Evolutionary conservation across 2,329 filamentous ascomycete genomes (phyloP).

Genomic region (Paramyrothecium sp.): DNA sequence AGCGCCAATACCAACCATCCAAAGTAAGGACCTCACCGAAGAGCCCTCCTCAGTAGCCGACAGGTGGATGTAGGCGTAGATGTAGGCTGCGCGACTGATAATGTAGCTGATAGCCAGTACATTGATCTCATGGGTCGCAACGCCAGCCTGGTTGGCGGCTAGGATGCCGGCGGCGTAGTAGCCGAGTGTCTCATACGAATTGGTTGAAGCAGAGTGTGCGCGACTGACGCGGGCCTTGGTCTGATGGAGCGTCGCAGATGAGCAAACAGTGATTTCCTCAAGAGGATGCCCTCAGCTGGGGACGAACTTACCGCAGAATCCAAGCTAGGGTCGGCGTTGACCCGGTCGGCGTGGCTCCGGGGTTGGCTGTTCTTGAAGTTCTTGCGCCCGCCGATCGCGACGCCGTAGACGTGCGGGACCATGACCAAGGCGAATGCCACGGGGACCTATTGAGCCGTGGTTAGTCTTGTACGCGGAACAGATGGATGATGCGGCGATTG

Average conservation of each 20-base stretch:
- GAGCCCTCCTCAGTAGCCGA: slow-evolving; percentile 35
- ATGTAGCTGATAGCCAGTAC: slow-evolving; percentile 37
- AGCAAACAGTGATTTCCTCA: too few relatives aligned
- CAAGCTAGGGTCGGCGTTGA: slow-evolving; percentile 29
- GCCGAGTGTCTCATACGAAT: slow-evolving; percentile 43
- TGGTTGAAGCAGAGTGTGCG: slow-evolving; percentile 46
- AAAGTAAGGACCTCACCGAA: slow-evolving; percentile 34
- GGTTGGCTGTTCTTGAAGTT: slow-evolving; percentile 38
- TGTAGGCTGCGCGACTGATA: slow-evolving; percentile 35
- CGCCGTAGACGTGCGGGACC: slow-evolving; percentile 33
- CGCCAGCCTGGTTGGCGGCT: slow-evolving; percentile 43
- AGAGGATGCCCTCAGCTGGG: too few relatives aligned
- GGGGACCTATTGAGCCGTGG: slow-evolving; percentile 34
- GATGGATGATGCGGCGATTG: too few relatives aligned
- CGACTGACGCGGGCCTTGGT: slow-evolving; percentile 54
- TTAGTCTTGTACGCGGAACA: neutral
- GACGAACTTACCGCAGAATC: slow-evolving; percentile 21
- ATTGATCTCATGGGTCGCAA: slow-evolving; percentile 37
- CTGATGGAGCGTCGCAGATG: slow-evolving; percentile 17
- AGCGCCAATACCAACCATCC: slow-evolving; percentile 30
- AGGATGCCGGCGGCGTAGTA: slow-evolving; percentile 41
- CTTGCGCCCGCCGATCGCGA: slow-evolving; percentile 20
- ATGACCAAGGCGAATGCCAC: slow-evolving; percentile 33
- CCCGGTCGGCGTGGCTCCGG: slow-evolving; percentile 26
- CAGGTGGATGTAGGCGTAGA: slow-evolving; percentile 40